Percentiles rank a stretch among this genome's conserved stretches.
phyloP scores from a whole-genome alignment of 805 yeast species.

The Yarrowia hollandica region DNA sequence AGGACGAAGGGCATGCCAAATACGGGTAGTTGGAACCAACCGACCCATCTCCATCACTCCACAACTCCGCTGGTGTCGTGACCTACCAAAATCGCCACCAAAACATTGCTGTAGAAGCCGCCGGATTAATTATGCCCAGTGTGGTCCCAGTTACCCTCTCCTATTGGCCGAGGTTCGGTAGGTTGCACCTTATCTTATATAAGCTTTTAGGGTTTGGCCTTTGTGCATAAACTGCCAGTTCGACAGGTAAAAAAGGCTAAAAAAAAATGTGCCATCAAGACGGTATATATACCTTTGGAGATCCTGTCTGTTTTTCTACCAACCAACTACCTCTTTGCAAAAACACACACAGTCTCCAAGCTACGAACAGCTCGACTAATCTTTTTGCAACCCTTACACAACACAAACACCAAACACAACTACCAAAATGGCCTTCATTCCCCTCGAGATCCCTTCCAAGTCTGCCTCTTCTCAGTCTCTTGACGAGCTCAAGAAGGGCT shows the following conservation, averaged over 20 bases:
- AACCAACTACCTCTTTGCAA: background rate
- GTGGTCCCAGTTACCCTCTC: slow-evolving; percentile 19
- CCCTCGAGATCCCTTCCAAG: slow-evolving; percentile 29
- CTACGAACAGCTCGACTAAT: slow-evolving; percentile 21
- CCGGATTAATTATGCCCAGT: slow-evolving; percentile 22
- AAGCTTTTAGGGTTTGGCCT: background rate
- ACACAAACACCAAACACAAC: background rate
- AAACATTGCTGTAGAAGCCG: background rate
- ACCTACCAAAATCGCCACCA: slow-evolving; percentile 1
- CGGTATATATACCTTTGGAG: background rate
- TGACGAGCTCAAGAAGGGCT: slow-evolving; percentile 24
- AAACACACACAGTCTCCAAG: slow-evolving; percentile 2
- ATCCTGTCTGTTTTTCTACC: background rate
- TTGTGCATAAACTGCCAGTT: slow-evolving; percentile 6
- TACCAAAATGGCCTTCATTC: slow-evolving; percentile 17
- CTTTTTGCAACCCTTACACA: background rate
- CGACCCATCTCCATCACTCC: background rate
- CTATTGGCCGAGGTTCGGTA: slow-evolving; percentile 29
- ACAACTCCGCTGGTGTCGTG: background rate
- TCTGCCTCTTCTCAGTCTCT: slow-evolving; percentile 29
- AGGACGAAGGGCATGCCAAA: no score
- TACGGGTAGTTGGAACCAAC: no score
- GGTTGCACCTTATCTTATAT: slow-evolving; percentile 2
- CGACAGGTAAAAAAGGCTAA: background rate
- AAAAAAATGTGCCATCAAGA: background rate